Percentiles rank a stretch among this genome's conserved stretches.
phyloP scores from a whole-genome alignment of 768 basidiomycete genomes.

The Daedalea quercina region DNA sequence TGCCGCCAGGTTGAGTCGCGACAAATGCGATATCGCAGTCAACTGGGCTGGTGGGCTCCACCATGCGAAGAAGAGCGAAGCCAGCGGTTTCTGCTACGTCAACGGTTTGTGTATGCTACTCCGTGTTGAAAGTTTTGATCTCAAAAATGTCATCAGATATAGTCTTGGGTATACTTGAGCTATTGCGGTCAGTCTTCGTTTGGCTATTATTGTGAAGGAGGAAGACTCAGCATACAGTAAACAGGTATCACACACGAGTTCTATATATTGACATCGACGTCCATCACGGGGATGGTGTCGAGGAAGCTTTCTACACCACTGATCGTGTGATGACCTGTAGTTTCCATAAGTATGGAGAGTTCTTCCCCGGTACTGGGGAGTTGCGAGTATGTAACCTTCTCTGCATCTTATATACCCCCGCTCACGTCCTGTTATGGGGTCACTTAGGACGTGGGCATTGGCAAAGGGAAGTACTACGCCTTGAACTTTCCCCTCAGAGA shows the following conservation, averaged over 20 bases:
- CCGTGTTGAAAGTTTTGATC: too few relatives aligned
- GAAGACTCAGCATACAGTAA: not conserved
- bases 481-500: slow-evolving; percentile 94
- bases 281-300: slow-evolving; percentile 98
- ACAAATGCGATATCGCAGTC: slow-evolving; percentile 98
- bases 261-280: slow-evolving; percentile 99
- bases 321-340: slow-evolving; percentile 98
- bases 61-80: slow-evolving; percentile 98
- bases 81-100: slow-evolving; percentile 98
- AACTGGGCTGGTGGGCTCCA: slow-evolving; percentile 99
- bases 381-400: slow-evolving; percentile 47
- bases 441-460: slow-evolving; percentile 79
- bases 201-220: not conserved
- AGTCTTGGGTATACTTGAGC: slow-evolving; percentile 92
- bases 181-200: slow-evolving; percentile 55
- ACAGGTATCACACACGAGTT: slow-evolving; percentile 89
- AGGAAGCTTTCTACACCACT: slow-evolving; percentile 98
- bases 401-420: not conserved
- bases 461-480: slow-evolving; percentile 91
- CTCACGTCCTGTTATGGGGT: not conserved
- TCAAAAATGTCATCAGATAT: slow-evolving; percentile 57
- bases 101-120: slow-evolving; percentile 62
- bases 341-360: slow-evolving; percentile 99
- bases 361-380: slow-evolving; percentile 98
- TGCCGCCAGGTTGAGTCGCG: slow-evolving; percentile 87